A percentile compares a stretch with the other conserved stretches of the same genome.
These are phyloP conservation scores for Apiospora koreana DNA, from an alignment of 2,329 filamentous ascomycete genomes.

Conservation along the genomic window DNA sequence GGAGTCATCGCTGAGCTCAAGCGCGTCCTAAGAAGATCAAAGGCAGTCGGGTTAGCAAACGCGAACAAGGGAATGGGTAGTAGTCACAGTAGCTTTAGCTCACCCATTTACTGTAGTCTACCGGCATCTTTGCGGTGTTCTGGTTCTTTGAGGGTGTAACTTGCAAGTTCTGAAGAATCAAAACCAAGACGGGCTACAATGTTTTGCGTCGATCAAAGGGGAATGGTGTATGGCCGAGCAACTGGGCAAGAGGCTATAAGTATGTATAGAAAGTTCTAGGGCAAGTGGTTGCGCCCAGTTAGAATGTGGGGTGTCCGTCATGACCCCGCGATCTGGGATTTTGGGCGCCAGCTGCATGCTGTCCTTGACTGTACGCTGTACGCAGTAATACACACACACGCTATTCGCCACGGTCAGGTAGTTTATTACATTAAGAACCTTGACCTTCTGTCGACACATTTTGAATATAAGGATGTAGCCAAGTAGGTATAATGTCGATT, in stretches of 20 bases:
- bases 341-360: background rate
- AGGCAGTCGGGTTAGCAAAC: background rate
- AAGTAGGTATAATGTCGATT: background rate
- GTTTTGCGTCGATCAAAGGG: background rate
- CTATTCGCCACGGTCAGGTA: background rate
- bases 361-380: too few relatives aligned
- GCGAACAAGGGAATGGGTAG: background rate
- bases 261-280: conserved; percentile 2
- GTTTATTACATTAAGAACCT: background rate
- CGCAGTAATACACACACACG: background rate
- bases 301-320: conserved; percentile 1
- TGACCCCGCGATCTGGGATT: conserved; percentile 5
- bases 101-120: conserved; percentile 72
- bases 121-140: conserved; percentile 43
- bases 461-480: background rate
- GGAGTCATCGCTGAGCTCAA: conserved; percentile 97
- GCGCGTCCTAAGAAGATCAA: conserved; percentile 63
- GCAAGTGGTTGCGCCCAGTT: conserved; percentile 2
- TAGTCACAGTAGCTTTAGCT: conserved; percentile 20
- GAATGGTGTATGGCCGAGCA: background rate
- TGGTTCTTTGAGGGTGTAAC: background rate
- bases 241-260: background rate
- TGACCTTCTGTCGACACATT: too few relatives aligned
- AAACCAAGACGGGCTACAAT: background rate
- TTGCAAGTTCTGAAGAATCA: background rate